Evolutionary conservation across 2,329 filamentous ascomycete genomes (phyloP), one percentile per base, ranked within the genome.

Genomic region (Pestalotiopsis sp.): DNA sequence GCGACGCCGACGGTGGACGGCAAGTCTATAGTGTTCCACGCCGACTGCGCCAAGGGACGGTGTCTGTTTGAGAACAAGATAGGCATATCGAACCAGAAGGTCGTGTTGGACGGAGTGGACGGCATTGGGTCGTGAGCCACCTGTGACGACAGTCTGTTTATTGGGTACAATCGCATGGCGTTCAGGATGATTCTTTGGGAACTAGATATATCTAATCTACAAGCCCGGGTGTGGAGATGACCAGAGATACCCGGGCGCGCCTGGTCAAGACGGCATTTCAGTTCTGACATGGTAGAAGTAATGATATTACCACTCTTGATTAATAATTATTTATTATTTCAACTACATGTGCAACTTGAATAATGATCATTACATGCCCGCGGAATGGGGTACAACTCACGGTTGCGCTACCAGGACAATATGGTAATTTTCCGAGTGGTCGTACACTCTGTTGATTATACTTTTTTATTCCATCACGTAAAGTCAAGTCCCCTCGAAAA

Each of bases 11-110:
- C 74, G 59, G 66, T 72, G 27, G 75, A 77, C 20, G 79, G 76
- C 12, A 71, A 74, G 36, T 70, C 73, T 12, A 71, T 81, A 67
- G 78, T 78, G 12, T 83, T 82, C 67, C 82, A 84, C 61, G 80
- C 76, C 7, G 75, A 80, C 68, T 83, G 82, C 65, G 69, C 73
- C 23, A 62, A 70, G 2, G 77, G 73, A 56, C 72, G 80, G 65
- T 83, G 81, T 66, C 77, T 83, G 77, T 81, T 80, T 63, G 74
- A 77, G 49, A 75, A 79, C 66, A 74, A 68, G n/a, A 72, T 72
- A 4, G 63, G 62, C n/a, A 65, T 75, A 14, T 61, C 70, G 39
- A 75, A 61, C 71, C 76, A 39, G 66, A 73, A 70, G 69, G 72
- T 70, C 59, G 72, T 57, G 66, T 72, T 75, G 62, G 64, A 69